A percentile compares a stretch with the other conserved stretches of the same genome.
phyloP scores from a whole-genome alignment of 495 filamentous ascomycete genomes.

The Hypoxylon crocopeplum region DNA sequence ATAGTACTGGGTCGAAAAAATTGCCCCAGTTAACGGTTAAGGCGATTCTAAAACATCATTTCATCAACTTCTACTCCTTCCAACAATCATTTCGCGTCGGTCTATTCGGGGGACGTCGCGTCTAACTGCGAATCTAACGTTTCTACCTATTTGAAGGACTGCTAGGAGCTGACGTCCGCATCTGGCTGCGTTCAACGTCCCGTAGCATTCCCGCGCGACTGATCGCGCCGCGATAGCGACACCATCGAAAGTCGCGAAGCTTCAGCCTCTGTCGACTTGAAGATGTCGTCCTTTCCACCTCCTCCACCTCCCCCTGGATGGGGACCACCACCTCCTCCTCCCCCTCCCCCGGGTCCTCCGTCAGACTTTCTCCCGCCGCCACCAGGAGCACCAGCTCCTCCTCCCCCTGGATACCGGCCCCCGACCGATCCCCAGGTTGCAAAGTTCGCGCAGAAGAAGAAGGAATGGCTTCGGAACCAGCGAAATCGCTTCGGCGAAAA shows the following conservation, averaged over 20 bases:
- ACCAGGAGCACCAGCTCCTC: conserved; percentile 71
- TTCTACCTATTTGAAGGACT: conserved; percentile 1
- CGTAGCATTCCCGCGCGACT: conserved; percentile 36
- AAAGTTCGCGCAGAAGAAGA: conserved; percentile 98
- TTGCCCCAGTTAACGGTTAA: conserved; percentile 18
- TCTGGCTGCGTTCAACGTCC: conserved; percentile 24
- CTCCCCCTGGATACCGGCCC: conserved; percentile 88
- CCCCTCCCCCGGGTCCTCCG: conserved; percentile 78
- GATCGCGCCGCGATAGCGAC: conserved; percentile 45
- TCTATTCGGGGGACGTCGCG: conserved; percentile 28
- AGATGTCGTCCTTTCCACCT: conserved; percentile 77
- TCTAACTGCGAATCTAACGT: neutral
- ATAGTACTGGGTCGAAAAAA: conserved; percentile 19
- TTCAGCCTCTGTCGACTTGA: conserved; percentile 38
- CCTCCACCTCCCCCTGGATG: conserved; percentile 65
- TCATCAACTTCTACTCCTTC: conserved; percentile 20
- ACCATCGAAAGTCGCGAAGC: conserved; percentile 33
- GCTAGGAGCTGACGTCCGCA: neutral
- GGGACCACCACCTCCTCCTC: conserved; percentile 67
- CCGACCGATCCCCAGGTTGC: conserved; percentile 84
- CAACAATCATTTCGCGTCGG: conserved; percentile 26
- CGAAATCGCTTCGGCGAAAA: conserved; percentile 96
- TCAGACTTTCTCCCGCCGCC: conserved; percentile 73
- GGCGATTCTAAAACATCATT: conserved; percentile 11
- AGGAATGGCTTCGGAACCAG: conserved; percentile 95